A percentile compares a stretch with the other conserved stretches of the same genome.
These are phyloP conservation scores for Solanum neorickii DNA, from an alignment of 257 asterid genomes.

Conservation along the genomic window DNA sequence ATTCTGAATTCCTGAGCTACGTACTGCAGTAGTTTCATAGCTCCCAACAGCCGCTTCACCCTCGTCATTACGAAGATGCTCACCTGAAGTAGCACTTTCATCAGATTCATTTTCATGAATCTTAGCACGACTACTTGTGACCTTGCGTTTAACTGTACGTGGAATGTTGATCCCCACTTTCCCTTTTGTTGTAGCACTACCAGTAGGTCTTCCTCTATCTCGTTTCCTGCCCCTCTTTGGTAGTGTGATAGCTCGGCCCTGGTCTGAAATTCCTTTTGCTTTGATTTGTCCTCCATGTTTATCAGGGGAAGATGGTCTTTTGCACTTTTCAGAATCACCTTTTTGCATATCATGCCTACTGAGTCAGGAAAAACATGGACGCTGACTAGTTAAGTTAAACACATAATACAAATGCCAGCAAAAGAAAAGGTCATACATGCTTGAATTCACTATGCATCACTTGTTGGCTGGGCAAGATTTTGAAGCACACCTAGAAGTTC, in stretches of 20 bases:
- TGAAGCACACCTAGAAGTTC: neutral
- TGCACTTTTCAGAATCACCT: neutral
- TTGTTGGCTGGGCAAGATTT: neutral
- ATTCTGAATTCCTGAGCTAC: conserved; percentile 7
- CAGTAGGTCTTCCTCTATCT: conserved; percentile 47
- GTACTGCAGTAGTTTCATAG: conserved; percentile 1
- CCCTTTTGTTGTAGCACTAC: conserved; percentile 14
- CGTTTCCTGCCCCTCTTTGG: conserved; percentile 28
- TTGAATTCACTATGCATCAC: neutral
- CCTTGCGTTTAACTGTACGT: conserved; percentile 36
- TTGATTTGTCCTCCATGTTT: conserved; percentile 9
- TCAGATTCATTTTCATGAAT: conserved; percentile 52
- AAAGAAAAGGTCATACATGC: neutral
- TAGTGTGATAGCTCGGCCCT: conserved; percentile 33
- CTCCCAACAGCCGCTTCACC: conserved; percentile 9
- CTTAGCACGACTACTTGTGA: conserved; percentile 47
- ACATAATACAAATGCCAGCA: neutral
- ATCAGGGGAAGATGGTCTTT: conserved; percentile 14
- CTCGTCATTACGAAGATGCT: conserved; percentile 4
- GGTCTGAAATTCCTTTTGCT: conserved; percentile 5
- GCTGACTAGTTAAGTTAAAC: neutral
- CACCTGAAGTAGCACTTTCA: conserved; percentile 20
- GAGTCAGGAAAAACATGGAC: neutral
- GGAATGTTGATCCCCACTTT: conserved; percentile 25
- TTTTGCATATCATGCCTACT: neutral